Conservation (phyloP, 2,329 filamentous ascomycete genomes). For the Cladosporium sp. region DNA sequence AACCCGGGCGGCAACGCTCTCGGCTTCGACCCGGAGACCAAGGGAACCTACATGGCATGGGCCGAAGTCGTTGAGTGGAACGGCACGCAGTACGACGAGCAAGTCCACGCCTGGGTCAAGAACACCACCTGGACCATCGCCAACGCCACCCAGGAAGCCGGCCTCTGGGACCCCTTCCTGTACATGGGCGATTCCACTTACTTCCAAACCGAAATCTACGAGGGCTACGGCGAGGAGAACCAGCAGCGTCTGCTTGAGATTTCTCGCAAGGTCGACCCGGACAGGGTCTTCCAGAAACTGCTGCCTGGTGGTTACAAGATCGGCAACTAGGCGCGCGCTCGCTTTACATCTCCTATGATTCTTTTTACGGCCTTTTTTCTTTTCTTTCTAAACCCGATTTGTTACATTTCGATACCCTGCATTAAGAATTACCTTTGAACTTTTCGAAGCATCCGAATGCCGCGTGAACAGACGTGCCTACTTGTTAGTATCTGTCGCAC, state of each 20-base stretch:
- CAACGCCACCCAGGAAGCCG: conserved; percentile 10
- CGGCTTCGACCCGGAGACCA: conserved; percentile 15
- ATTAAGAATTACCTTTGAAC: background rate
- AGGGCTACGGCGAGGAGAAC: conserved; percentile 20
- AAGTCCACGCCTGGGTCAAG: conserved; percentile 15
- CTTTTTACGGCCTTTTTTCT: background rate
- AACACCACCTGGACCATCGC: conserved; percentile 13
- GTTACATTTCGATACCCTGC: background rate
- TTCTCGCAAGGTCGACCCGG: conserved; percentile 18
- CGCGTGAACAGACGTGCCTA: too few relatives aligned
- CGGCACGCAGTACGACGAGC: conserved; percentile 17
- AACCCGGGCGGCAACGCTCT: conserved; percentile 18
- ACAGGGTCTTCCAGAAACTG: conserved; percentile 20
- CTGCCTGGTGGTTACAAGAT: conserved; percentile 23
- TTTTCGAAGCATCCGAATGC: background rate
- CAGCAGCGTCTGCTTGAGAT: conserved; percentile 16
- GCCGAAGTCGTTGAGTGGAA: conserved; percentile 17
- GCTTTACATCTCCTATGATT: background rate
- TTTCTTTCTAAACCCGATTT: background rate
- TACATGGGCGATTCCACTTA: conserved; percentile 19
- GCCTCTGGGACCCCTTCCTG: conserved; percentile 7
- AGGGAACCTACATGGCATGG: conserved; percentile 13
- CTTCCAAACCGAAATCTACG: conserved; percentile 18
- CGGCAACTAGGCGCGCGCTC: conserved; percentile 3
- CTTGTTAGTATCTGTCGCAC: too few relatives aligned